Conservation (phyloP, 2,329 filamentous ascomycete species). For the Pseudogymnoascus sp. region DNA sequence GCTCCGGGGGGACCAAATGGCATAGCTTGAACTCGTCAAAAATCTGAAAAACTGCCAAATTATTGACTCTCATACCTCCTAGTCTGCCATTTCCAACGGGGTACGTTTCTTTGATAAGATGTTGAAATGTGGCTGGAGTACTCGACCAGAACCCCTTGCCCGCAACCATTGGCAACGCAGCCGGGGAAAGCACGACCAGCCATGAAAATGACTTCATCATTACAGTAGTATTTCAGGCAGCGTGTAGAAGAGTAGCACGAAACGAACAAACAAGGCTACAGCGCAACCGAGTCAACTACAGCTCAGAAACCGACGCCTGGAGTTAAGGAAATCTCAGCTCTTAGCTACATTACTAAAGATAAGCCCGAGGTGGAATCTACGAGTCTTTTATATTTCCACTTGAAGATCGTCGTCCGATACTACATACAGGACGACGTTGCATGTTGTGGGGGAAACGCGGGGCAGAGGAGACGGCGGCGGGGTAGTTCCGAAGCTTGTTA, state of each 20-base stretch:
- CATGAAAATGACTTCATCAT: not conserved
- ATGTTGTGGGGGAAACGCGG: not conserved
- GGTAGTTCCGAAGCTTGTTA: not conserved
- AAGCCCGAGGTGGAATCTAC: not conserved
- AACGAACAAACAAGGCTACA: not conserved
- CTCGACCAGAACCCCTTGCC: conserved; percentile 8
- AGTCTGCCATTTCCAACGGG: conserved; percentile 41
- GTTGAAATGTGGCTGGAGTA: conserved; percentile 12
- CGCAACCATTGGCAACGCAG: not conserved
- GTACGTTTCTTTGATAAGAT: conserved; percentile 32
- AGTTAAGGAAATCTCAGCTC: not conserved
- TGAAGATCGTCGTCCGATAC: not conserved
- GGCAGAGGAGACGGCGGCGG: not conserved
- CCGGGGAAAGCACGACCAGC: not conserved
- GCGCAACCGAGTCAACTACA: not conserved
- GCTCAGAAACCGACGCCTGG: not conserved
- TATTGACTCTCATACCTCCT: conserved; percentile 27
- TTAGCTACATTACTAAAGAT: not conserved
- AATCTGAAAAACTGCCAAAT: not conserved
- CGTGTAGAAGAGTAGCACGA: not conserved
- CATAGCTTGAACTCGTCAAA: conserved; percentile 26
- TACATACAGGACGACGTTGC: not conserved
- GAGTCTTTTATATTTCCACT: not conserved
- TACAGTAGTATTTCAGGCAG: not conserved
- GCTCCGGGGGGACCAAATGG: conserved; percentile 34